Percentiles rank a stretch among this genome's conserved stretches.
Evolutionary conservation across 1,284 basidiomycete species (phyloP).

Genomic region (Singerocomus inundabilis): DNA sequence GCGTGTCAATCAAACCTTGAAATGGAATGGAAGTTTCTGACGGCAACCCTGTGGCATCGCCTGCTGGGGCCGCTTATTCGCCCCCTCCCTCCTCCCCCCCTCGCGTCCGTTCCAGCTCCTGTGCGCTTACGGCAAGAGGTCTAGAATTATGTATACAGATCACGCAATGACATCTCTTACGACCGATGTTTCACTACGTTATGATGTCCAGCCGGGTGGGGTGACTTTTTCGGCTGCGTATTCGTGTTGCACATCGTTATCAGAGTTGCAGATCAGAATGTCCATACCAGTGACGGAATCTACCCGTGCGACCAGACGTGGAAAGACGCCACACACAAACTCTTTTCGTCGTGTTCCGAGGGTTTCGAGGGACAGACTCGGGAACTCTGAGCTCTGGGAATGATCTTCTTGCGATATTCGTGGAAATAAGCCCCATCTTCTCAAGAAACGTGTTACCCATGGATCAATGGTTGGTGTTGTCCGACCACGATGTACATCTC

Average conservation of each 20-base stretch:
- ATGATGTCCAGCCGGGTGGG: too few species aligned
- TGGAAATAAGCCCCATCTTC: not conserved
- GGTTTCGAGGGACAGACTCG: too few species aligned
- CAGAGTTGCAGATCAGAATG: too few species aligned
- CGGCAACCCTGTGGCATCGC: conserved; percentile 17
- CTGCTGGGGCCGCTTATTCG: not conserved
- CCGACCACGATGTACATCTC: conserved; percentile 7
- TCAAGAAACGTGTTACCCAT: conserved; percentile 1
- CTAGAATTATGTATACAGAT: too few species aligned
- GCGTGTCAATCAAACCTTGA: conserved; percentile 29
- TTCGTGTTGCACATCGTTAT: too few species aligned
- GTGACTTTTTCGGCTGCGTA: too few species aligned
- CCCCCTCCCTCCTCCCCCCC: not conserved
- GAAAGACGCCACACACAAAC: too few species aligned
- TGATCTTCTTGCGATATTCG: too few species aligned
- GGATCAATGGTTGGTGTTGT: not conserved
- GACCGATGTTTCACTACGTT: not conserved
- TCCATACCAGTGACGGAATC: too few species aligned
- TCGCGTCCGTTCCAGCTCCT: not conserved
- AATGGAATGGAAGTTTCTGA: conserved; percentile 29
- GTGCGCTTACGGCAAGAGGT: not conserved
- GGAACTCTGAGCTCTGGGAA: too few species aligned
- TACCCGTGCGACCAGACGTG: too few species aligned
- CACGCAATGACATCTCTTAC: not conserved
- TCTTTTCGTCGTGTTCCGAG: too few species aligned